Base-by-base conservation (phyloP, 1,139 yeast species). In the Diutina sp. region DNA sequence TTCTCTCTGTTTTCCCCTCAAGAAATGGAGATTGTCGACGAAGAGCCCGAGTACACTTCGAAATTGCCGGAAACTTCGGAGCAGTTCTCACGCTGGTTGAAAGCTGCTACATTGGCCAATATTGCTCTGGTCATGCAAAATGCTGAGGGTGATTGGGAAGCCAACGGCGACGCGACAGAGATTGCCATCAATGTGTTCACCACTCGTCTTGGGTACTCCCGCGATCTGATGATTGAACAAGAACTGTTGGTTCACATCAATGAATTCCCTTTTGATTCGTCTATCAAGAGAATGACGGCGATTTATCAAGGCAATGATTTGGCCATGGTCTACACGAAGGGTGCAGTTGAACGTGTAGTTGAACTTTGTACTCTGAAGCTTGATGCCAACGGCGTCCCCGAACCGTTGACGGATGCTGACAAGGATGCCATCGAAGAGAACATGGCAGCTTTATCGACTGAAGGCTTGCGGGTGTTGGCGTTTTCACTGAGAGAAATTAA, bases 111-210 rank as follows among this genome's bases (percentile, higher is more conserved):
- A 1, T 69, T 87, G 63, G 93, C 93, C 45, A 87, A 87, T 64
- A 82, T 86, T 65, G 90, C 95, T 3, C 72, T 76, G 25, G 80
- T 87, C 25, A 72, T 72, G 48, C 63, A 65, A 35, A 72, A 71
- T 57, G 73, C 67, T 50, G 75, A 72, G 4, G 76, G 74, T 6
- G 74, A 70, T 51, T 87, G 95, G 95, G 81, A 80, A 63, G 90
- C 89, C n/a, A 84, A 83, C 64, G 95, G 95, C 56, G 95, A 87
- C 66, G 90, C 95, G 46, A 87, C 95, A 2, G 95, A 87, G 69
- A 82, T 85, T 64, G 93, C 95, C 14, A 84, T 87, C 60, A 88
- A 87, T 64, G 90, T 87, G 0, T 86, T 87, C 66, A 78, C 83
- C 18, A 70, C 80, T 46, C 76, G 93, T 61, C 68, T 84, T 54